Percentiles rank a stretch among this genome's conserved stretches.
Evolutionary conservation across 208 protist genomes (phyloP).

Genomic region (Crithidia expoeki): DNA sequence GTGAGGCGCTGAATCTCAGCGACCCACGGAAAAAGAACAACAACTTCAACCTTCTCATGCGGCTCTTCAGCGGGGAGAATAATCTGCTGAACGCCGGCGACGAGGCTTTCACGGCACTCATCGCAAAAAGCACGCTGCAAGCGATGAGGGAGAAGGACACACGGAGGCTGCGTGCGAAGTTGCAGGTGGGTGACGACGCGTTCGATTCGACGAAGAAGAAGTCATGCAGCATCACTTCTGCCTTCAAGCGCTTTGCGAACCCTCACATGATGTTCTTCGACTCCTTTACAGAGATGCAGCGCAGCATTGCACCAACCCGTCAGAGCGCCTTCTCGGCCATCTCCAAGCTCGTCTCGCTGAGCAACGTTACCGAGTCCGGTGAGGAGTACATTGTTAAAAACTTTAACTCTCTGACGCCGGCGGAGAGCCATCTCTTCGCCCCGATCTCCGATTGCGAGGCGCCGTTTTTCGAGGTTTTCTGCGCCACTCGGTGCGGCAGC

Average conservation of each 20-base stretch:
- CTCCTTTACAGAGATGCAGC: slow-evolving; percentile 87
- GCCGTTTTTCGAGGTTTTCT: slow-evolving; percentile 70
- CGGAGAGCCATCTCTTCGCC: slow-evolving; percentile 49
- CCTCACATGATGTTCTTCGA: slow-evolving; percentile 75
- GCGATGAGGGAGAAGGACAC: slow-evolving; percentile 41
- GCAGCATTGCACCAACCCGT: slow-evolving; percentile 65
- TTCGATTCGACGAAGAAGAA: background rate
- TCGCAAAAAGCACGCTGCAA: slow-evolving; percentile 58
- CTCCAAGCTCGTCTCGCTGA: slow-evolving; percentile 35
- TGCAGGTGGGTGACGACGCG: slow-evolving; percentile 12
- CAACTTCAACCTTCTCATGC: slow-evolving; percentile 78
- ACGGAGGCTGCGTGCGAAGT: slow-evolving; percentile 34
- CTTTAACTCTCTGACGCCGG: slow-evolving; percentile 41
- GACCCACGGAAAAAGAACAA: slow-evolving; percentile 53
- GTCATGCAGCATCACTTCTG: background rate
- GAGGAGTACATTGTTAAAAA: slow-evolving; percentile 31
- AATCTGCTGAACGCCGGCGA: slow-evolving; percentile 49
- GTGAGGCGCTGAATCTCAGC: slow-evolving; percentile 18
- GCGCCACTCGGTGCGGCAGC: slow-evolving; percentile 52
- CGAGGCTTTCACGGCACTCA: slow-evolving; percentile 47
- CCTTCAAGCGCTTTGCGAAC: slow-evolving; percentile 19
- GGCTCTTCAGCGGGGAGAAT: slow-evolving; percentile 40
- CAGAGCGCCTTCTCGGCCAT: slow-evolving; percentile 47
- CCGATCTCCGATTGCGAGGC: slow-evolving; percentile 72
- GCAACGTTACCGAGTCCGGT: slow-evolving; percentile 26